These are phyloP conservation scores for Casaregolazyma lundiana DNA, from an alignment of 1,139 yeast species.

Conservation along the genomic window DNA sequence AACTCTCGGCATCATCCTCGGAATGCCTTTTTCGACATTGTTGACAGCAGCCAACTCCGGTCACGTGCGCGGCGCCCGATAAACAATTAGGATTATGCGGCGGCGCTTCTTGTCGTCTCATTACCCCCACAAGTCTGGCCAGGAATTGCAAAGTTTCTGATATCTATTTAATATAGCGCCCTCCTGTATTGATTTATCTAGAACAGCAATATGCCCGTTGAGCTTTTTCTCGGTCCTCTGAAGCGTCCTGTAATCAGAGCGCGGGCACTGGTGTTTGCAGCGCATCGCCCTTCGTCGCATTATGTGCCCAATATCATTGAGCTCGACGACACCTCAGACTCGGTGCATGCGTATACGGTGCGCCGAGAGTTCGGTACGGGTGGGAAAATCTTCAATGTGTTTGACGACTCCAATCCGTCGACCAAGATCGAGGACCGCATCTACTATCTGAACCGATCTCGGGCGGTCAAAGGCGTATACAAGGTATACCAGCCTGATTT, in stretches of 20 bases:
- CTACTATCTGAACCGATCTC: constrained; percentile 52
- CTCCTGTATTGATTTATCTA: neutral
- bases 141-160: neutral
- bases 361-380: constrained; percentile 56
- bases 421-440: constrained; percentile 35
- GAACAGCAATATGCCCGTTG: constrained; percentile 56
- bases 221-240: constrained; percentile 51
- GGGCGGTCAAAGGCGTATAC: constrained; percentile 63
- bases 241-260: constrained; percentile 57
- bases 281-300: constrained; percentile 54
- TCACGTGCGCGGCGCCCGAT: neutral
- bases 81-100: neutral
- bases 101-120: neutral
- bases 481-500: constrained; percentile 50
- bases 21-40: neutral
- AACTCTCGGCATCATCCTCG: too few relatives aligned
- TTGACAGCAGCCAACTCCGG: too few relatives aligned
- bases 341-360: constrained; percentile 41
- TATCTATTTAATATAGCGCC: neutral
- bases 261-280: constrained; percentile 49
- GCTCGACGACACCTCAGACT: constrained; percentile 31
- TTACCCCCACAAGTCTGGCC: neutral
- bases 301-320: constrained; percentile 53
- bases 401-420: constrained; percentile 39
- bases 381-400: constrained; percentile 52